Base-by-base conservation (phyloP, 2,329 filamentous ascomycete species). In the Lachnellula subtilissima region DNA sequence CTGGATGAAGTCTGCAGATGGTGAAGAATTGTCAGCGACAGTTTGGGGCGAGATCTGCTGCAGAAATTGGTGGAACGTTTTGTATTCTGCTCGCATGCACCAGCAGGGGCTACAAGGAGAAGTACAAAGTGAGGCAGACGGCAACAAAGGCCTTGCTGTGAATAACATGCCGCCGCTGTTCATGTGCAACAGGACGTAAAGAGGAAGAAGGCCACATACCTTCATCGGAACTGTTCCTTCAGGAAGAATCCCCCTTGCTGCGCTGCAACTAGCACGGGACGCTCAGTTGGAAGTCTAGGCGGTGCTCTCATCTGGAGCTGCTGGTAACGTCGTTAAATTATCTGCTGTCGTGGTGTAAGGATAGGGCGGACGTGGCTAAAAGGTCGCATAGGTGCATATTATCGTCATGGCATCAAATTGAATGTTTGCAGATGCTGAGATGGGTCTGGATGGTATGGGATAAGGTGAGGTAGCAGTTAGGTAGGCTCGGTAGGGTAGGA, bases 1-100 rank as follows among this genome's bases (percentile, higher is more conserved):
- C 68, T 67, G 45, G 69, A 62, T 55, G 69, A 69, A 56, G 70
- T 70, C 70, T 72, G 60, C 52, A 57, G 53, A 55, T 42, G 48
- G 53, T 39, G 32, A 52, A 51, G 15, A 53, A 53, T 48, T 37
- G 66, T 69, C 48, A 69, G 67, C 55, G 32, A 62, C 17, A 43
- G 48, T 32, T 51, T 48, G 28, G 32, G 52, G 25, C 56, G 39
- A 52, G 52, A 48, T 57, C 40, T 46, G 46, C 49, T 50, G 37
- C 56, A 42, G 49, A 51, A 40, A 48, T 50, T 50, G 22, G 62
- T 60, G 55, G 57, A 60, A 64, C 56, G 14, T 55, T 56, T 42
- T 37, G 46, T 59, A n/a, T 15, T 3, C 5, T 28, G 53, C 57
- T 62, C 50, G 57, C 57, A 57, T 64, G 61, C 57, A 61, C 58